Evolutionary conservation across 768 basidiomycete genomes (phyloP).

Genomic region (Stropharia rugosoannulata): DNA sequence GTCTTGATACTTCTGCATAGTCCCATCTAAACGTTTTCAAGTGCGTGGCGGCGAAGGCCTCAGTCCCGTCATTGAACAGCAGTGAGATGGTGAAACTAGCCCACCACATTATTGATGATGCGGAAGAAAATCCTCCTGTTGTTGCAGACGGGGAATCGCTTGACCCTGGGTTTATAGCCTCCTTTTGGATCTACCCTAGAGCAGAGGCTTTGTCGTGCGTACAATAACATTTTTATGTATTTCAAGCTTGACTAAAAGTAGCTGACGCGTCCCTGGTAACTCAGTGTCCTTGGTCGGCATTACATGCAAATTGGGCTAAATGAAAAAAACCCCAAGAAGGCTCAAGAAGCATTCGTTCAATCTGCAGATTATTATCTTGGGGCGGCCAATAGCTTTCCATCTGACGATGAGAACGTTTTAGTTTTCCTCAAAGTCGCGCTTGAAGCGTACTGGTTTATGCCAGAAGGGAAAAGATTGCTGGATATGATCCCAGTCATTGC

Average conservation of each 20-base stretch:
- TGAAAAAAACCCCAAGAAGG: slow-evolving; percentile 1
- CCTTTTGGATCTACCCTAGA: slow-evolving; percentile 37
- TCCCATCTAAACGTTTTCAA: not conserved
- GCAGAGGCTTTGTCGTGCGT: slow-evolving; percentile 37
- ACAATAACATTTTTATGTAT: not conserved
- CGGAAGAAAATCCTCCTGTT: slow-evolving; percentile 23
- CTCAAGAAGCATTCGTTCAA: slow-evolving; percentile 1
- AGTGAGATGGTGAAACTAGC: slow-evolving; percentile 31
- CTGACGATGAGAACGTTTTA: not conserved
- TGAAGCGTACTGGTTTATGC: slow-evolving; percentile 7
- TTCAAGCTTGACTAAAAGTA: not conserved
- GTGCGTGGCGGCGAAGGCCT: slow-evolving; percentile 7
- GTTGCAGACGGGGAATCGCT: not conserved
- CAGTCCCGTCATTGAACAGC: slow-evolving; percentile 17
- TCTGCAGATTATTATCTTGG: slow-evolving; percentile 3
- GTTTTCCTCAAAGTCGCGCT: not conserved
- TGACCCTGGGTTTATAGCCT: slow-evolving; percentile 29
- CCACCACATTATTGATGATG: slow-evolving; percentile 29
- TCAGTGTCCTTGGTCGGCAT: slow-evolving; percentile 5
- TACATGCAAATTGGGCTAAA: slow-evolving; percentile 6
- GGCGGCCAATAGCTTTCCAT: not conserved
- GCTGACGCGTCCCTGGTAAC: not conserved
- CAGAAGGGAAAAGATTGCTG: not conserved
- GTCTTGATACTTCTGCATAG: not conserved
- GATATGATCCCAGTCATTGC: not conserved